Evolutionary conservation across 768 basidiomycete genomes (phyloP).

Genomic region (Phanerochaete carnosa): DNA sequence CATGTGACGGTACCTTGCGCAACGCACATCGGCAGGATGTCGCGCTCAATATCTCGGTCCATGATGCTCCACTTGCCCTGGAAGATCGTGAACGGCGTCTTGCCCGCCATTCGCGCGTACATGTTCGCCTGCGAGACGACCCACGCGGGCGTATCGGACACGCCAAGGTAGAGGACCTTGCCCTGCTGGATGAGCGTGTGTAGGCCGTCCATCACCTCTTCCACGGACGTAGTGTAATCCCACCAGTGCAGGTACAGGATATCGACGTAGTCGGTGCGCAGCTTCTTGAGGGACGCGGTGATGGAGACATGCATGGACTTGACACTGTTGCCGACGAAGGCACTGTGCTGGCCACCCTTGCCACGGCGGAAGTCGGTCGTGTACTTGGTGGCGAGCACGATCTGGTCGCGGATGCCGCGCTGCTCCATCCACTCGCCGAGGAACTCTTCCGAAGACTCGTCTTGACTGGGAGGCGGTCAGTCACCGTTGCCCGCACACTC

Average conservation of each 20-base stretch:
- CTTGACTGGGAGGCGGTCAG: conserved; percentile 18
- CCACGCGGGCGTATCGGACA: conserved; percentile 31
- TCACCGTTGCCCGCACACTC: not conserved
- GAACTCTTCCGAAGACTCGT: conserved; percentile 31
- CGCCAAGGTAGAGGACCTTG: conserved; percentile 37
- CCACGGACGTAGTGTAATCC: conserved; percentile 48
- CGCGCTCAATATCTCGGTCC: conserved; percentile 35
- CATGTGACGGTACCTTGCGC: not conserved
- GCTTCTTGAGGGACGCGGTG: conserved; percentile 36
- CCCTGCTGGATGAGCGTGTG: conserved; percentile 46
- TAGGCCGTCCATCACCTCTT: conserved; percentile 50
- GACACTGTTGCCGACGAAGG: conserved; percentile 39
- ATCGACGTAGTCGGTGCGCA: conserved; percentile 55
- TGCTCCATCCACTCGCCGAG: conserved; percentile 38
- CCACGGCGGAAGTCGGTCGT: conserved; percentile 17
- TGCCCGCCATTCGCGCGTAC: conserved; percentile 31
- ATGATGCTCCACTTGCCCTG: conserved; percentile 30
- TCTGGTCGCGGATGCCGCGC: conserved; percentile 30
- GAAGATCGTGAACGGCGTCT: conserved; percentile 38
- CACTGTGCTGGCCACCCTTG: conserved; percentile 25
- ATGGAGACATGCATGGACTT: conserved; percentile 29
- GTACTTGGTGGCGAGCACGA: conserved; percentile 26
- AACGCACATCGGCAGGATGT: conserved; percentile 30
- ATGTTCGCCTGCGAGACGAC: conserved; percentile 31
- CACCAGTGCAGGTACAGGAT: conserved; percentile 52